Conservation (phyloP, 495 filamentous ascomycete genomes). For the Tuber melanosporum region DNA sequence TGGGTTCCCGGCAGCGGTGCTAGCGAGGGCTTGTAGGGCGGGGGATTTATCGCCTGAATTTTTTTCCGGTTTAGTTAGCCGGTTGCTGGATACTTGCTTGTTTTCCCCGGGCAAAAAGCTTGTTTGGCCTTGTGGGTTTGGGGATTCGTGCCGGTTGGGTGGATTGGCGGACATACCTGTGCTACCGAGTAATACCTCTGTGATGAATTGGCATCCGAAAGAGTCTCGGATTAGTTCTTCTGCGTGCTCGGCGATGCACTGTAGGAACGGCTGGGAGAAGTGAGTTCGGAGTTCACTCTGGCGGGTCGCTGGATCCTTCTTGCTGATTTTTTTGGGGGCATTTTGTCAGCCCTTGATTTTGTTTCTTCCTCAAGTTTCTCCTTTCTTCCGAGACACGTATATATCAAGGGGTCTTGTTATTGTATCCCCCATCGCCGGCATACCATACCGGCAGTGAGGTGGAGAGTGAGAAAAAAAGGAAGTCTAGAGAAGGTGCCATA, state of each 20-base stretch:
- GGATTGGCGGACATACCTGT: constrained; percentile 43
- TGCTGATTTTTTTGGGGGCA: constrained; percentile 48
- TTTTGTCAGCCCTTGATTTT: constrained; percentile 10
- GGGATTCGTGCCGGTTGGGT: neutral
- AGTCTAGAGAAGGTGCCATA: constrained; percentile 8
- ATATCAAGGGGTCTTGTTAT: neutral
- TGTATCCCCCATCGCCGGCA: neutral
- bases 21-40: constrained; percentile 65
- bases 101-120: constrained; percentile 10
- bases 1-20: constrained; percentile 56
- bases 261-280: constrained; percentile 60
- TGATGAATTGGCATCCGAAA: constrained; percentile 80
- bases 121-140: neutral
- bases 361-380: neutral
- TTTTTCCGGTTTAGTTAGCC: neutral
- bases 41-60: constrained; percentile 55
- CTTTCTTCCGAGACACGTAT: neutral
- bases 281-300: constrained; percentile 67
- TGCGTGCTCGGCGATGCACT: constrained; percentile 62
- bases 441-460: neutral
- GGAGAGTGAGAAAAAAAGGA: neutral
- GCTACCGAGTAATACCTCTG: constrained; percentile 72
- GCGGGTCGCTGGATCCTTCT: constrained; percentile 74
- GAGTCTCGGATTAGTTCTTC: constrained; percentile 60
- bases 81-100: neutral